Evolutionary conservation across 768 basidiomycete species (phyloP).

Genomic region (Hygrocybe punicea): DNA sequence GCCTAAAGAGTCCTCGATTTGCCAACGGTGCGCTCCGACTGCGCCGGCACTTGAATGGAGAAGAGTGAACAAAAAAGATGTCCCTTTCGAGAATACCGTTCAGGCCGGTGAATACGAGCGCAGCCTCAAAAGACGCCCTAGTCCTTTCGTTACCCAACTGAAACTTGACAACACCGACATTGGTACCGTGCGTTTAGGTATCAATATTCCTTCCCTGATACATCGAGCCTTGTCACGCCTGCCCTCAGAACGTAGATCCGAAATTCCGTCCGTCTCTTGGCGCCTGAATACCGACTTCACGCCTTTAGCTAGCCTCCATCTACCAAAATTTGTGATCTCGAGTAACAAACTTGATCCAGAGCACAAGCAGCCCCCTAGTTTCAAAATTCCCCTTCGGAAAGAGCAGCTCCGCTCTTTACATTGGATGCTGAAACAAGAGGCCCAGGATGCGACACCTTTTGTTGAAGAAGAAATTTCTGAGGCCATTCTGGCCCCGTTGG

Average conservation of each 20-base stretch:
- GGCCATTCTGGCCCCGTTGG: conserved; percentile 77
- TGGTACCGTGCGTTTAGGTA: conserved; percentile 77
- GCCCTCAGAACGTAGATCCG: conserved; percentile 53
- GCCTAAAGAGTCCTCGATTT: conserved; percentile 48
- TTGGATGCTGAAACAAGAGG: conserved; percentile 90
- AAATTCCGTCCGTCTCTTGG: conserved; percentile 64
- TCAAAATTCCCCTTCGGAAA: conserved; percentile 66
- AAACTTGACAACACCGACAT: conserved; percentile 57
- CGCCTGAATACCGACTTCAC: conserved; percentile 75
- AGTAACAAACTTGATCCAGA: conserved; percentile 74
- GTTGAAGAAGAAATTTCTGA: conserved; percentile 94
- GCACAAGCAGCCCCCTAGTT: conserved; percentile 75
- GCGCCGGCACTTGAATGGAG: conserved; percentile 77
- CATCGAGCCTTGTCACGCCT: conserved; percentile 84
- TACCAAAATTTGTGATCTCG: conserved; percentile 63
- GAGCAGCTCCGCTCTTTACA: conserved; percentile 88
- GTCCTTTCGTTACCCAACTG: conserved; percentile 82
- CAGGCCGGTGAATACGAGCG: conserved; percentile 90
- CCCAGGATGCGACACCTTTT: conserved; percentile 61
- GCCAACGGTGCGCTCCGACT: conserved; percentile 78
- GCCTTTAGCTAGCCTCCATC: conserved; percentile 54
- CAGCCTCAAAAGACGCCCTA: conserved; percentile 79
- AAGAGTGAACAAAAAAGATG: conserved; percentile 54
- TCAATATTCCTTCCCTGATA: conserved; percentile 82
- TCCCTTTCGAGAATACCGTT: conserved; percentile 76